Evolutionary conservation across 2,329 filamentous ascomycete genomes (phyloP).

Genomic region (Lachnellula hyalina): DNA sequence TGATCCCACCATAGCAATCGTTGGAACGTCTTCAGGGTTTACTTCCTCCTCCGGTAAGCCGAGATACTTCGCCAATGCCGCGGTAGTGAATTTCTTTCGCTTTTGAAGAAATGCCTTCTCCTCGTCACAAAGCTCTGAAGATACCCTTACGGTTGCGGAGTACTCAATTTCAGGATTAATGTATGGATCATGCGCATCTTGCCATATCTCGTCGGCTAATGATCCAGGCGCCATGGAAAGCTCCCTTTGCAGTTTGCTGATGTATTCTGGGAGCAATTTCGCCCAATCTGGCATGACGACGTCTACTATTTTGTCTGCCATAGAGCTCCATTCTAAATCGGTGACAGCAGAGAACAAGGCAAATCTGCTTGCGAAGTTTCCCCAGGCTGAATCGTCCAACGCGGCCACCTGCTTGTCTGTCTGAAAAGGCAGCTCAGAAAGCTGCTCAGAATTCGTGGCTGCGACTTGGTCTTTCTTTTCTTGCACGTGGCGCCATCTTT

Average conservation of each 20-base stretch:
- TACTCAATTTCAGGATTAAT: slow-evolving; percentile 83
- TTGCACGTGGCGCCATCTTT: slow-evolving; percentile 11
- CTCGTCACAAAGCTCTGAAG: slow-evolving; percentile 73
- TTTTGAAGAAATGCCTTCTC: slow-evolving; percentile 70
- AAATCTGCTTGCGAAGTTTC: slow-evolving; percentile 26
- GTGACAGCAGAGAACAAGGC: slow-evolving; percentile 45
- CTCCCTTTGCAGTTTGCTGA: slow-evolving; percentile 81
- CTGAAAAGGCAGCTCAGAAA: slow-evolving; percentile 25
- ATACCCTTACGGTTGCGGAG: slow-evolving; percentile 77
- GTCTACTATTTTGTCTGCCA: slow-evolving; percentile 59
- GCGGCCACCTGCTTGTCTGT: slow-evolving; percentile 7
- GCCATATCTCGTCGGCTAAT: slow-evolving; percentile 88
- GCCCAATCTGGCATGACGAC: slow-evolving; percentile 81
- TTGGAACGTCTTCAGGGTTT: slow-evolving; percentile 88
- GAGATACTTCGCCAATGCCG: slow-evolving; percentile 77
- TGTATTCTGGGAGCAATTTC: slow-evolving; percentile 65
- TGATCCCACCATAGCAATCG: slow-evolving; percentile 90
- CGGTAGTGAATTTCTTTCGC: slow-evolving; percentile 61
- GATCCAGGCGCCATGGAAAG: slow-evolving; percentile 83
- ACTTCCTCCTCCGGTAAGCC: slow-evolving; percentile 71
- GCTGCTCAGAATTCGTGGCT: slow-evolving; percentile 20
- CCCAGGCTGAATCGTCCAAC: slow-evolving; percentile 28
- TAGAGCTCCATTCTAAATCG: slow-evolving; percentile 48
- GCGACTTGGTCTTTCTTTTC: slow-evolving; percentile 21
- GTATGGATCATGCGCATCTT: slow-evolving; percentile 76